These are phyloP conservation scores for Achlya hypogyna DNA, from an alignment of 352 stramenopile species.

Conservation along the genomic window DNA sequence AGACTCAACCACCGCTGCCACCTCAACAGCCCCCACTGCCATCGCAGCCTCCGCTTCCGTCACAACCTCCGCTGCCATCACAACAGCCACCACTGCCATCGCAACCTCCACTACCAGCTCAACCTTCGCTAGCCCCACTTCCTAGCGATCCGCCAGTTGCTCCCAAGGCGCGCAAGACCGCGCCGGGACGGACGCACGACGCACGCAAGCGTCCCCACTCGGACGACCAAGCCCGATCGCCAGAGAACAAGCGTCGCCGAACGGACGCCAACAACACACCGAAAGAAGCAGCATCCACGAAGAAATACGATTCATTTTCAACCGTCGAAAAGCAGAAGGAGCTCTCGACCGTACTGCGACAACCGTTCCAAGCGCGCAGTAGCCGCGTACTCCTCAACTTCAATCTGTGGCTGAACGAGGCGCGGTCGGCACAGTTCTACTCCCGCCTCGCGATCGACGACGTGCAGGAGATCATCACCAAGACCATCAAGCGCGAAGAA, in stretches of 20 bases:
- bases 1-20: neutral
- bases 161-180: neutral
- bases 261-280: neutral
- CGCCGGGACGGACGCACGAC: neutral
- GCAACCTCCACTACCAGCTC: too few relatives aligned
- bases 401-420: conserved; percentile 11
- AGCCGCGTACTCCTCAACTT: conserved; percentile 17
- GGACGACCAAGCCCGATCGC: neutral
- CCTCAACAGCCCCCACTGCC: too few relatives aligned
- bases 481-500: neutral
- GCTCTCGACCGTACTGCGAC: conserved; percentile 7
- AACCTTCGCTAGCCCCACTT: too few relatives aligned
- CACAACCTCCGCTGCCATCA: too few relatives aligned
- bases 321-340: conserved; percentile 3
- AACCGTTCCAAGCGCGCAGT: conserved; percentile 10
- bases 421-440: neutral
- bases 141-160: too few relatives aligned
- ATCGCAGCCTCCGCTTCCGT: too few relatives aligned
- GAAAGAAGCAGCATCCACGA: neutral
- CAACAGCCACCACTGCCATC: too few relatives aligned
- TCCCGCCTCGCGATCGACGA: conserved; percentile 7
- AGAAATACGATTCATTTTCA: neutral
- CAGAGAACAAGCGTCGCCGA: neutral
- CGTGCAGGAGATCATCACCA: conserved; percentile 5
- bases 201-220: neutral